Conservation (phyloP, 345 rosid species). For the Arabis alpina region DNA sequence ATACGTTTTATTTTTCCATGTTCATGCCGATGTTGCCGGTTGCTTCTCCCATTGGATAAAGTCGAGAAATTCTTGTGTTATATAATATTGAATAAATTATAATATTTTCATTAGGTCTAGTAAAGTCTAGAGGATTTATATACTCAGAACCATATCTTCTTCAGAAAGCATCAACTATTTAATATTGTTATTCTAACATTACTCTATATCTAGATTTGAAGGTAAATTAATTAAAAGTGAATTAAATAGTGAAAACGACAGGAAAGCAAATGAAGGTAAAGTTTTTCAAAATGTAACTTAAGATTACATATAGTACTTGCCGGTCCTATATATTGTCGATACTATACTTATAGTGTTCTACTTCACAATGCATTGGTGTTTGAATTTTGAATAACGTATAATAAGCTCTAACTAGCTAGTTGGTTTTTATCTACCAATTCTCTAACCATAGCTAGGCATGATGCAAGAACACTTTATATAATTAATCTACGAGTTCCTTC, state of each 20-base stretch:
- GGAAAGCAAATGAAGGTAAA: constrained; percentile 22
- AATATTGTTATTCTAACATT: constrained; percentile 14
- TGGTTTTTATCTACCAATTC: neutral
- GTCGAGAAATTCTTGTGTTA: constrained; percentile 33
- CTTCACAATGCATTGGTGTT: constrained; percentile 29
- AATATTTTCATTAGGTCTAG: constrained; percentile 20
- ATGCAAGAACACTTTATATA: neutral
- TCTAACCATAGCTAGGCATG: constrained; percentile 13
- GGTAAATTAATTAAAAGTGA: constrained; percentile 17
- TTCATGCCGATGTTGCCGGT: constrained; percentile 42
- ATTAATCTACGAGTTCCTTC: constrained; percentile 6
- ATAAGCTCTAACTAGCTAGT: neutral
- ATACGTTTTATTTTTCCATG: constrained; percentile 32
- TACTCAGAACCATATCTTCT: constrained; percentile 17
- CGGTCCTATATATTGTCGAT: constrained; percentile 28
- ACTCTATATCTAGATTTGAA: constrained; percentile 28
- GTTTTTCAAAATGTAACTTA: constrained; percentile 6
- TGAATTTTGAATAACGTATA: neutral
- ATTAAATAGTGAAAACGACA: constrained; percentile 35
- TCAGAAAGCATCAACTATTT: constrained; percentile 18
- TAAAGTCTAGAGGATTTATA: constrained; percentile 31
- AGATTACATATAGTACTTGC: constrained; percentile 26
- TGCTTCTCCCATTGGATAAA: constrained; percentile 42
- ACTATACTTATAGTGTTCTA: constrained; percentile 19
- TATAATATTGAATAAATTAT: constrained; percentile 25